Base-by-base conservation (phyloP, 2,329 filamentous ascomycete species). In the Hawksworthiomyces lignivorus region DNA sequence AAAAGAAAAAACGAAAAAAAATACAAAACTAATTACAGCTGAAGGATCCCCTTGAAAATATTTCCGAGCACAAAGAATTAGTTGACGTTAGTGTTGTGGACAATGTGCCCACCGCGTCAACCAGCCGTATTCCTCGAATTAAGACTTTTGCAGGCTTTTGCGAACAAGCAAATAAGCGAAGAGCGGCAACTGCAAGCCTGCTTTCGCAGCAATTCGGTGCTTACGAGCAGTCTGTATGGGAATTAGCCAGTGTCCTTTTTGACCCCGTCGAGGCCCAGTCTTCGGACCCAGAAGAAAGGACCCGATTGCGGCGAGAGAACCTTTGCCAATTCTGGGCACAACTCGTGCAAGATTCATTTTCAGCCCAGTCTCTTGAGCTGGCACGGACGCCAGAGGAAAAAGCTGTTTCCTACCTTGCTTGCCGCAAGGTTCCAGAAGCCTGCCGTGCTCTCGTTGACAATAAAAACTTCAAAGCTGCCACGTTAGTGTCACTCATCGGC, bases 191-290 rank as follows among this genome's bases (percentile, higher is more conserved):
- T 8, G 53, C 69, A 10, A 60, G 56, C 51, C 55, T 62, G 29
- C 47, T 66, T 15, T 70, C 48, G 4, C 41, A 45, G 28, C 39
- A 41, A 20, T 41, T 47, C 3, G 48, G 50, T 41, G 61, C 67
- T 17, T 77, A 87, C 44, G 87, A 94, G 61, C 77, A 80, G 54
- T 70, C 79, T 12, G 79, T 92, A 1, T 98, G 94, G 92, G 76
- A 87, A 47, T 70, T 98, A 27, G 82, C 87, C 1, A 84, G 85
- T 44, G 81, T 96, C 28, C 72, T 98, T 4, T 98, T 95, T 55
- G 88, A 95, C 50, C 70, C 80, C n/a, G 48, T 78, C 10, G 65
- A 65, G 14, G 56, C 72, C 22, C 62, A 67, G 3, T 44, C 21
- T 7, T 21, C 61, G 3, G 65, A 70, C 1, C 52, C 65, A 10